Conservation (phyloP, 2,329 filamentous ascomycete species). For the Emergomyces pasteurianus region DNA sequence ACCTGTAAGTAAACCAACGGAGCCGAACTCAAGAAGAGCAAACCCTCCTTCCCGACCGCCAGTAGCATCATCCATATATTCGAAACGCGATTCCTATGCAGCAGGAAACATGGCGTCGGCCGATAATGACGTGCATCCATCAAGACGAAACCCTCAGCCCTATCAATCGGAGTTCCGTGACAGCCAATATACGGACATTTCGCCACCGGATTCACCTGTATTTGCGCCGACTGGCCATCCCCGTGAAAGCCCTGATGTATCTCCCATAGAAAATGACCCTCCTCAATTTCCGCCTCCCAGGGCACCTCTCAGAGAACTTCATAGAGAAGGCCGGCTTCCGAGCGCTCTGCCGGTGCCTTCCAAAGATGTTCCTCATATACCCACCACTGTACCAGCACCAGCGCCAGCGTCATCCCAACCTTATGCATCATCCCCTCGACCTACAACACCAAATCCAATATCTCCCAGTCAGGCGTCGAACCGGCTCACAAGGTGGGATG, state of each 20-base stretch:
- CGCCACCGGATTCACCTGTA: constrained; percentile 34
- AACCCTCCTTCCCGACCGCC: constrained; percentile 22
- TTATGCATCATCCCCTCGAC: constrained; percentile 3
- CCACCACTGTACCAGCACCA: constrained; percentile 14
- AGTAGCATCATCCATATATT: constrained; percentile 51
- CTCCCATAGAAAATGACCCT: constrained; percentile 27
- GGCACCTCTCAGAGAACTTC: not conserved
- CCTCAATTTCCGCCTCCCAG: constrained; percentile 8
- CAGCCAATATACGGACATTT: constrained; percentile 27
- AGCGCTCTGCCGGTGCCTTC: constrained; percentile 21
- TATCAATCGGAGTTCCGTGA: constrained; percentile 7
- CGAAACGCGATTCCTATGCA: constrained; percentile 35
- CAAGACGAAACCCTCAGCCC: not conserved
- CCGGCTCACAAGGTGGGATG: constrained; percentile 44
- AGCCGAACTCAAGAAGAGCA: constrained; percentile 10
- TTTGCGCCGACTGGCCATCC: constrained; percentile 11
- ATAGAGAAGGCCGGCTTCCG: constrained; percentile 13
- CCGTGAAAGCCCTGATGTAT: constrained; percentile 25
- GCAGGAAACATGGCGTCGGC: constrained; percentile 20
- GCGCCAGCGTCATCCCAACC: constrained; percentile 10
- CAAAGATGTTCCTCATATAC: constrained; percentile 17
- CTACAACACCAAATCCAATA: constrained; percentile 10
- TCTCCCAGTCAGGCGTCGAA: constrained; percentile 8
- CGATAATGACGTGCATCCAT: constrained; percentile 1
- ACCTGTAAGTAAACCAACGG: constrained; percentile 10